Base-by-base conservation (phyloP, 2,329 filamentous ascomycete species). In the Trichoderma endophyticum region DNA sequence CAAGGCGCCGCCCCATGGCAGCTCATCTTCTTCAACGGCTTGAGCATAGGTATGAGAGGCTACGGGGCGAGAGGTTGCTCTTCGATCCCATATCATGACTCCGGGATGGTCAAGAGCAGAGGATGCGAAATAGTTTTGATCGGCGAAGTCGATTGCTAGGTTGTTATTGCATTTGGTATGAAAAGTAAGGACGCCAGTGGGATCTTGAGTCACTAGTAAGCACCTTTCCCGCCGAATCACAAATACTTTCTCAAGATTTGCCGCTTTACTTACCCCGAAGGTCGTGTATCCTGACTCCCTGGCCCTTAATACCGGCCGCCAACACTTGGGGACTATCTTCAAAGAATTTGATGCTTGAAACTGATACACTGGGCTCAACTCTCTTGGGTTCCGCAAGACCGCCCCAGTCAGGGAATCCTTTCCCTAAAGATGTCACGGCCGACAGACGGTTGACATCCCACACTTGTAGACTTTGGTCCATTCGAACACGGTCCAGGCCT, bases 91-190 rank as follows among this genome's bases (percentile, higher is more conserved):
- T 36, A 95, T 86, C 79, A 92, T 90, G 66, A 95, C 86, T 8
- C 90, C 89, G 0, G 93, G 91, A 64, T 93, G 90, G 72, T 93
- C 92, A 14, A 93, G 83, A 3, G 91, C 91, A 15, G 92, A 93
- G 1, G 93, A 95, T 1, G 93, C 90, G 82, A 96, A 95, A 80
- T 94, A 95, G 76, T 96, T 94, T 75, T 91, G 89, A 76, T 97
- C 92, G 26, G 90, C 85, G 73, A 92, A 93, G 82, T 96, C 93
- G 73, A 96, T 93, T 18, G 92, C 88, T 70, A 96, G 80, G 74
- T 92, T 92, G 76, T 92, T 92, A 79, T 90, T 91, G 76, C 89
- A 90, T 75, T 88, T 89, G 4, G 90, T 92, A 73, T 87, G 87
- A 74, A 90, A 91, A n/a, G 84, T 89, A 62, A 88, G 83, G 7